phyloP scores from a whole-genome alignment of 441 rosid species.

The Arabidopsis hybrid region DNA sequence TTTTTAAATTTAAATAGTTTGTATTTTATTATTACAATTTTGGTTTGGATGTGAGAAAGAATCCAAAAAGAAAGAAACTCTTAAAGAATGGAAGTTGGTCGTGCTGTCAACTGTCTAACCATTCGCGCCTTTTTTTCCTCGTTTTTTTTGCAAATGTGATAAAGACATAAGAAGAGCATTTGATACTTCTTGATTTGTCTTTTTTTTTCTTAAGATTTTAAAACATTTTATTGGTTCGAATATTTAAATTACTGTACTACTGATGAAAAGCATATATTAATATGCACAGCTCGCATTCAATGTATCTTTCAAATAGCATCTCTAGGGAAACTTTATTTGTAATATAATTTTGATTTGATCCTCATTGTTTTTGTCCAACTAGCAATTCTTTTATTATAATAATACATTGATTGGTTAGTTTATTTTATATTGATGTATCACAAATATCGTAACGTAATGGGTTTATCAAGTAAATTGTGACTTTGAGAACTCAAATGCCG shows the following conservation, averaged over 20 bases:
- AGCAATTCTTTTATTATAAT: constrained; percentile 16
- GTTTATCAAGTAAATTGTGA: too few relatives aligned
- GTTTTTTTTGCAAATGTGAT: constrained; percentile 28
- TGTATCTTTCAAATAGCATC: constrained; percentile 38
- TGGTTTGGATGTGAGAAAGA: constrained; percentile 37
- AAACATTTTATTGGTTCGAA: neutral
- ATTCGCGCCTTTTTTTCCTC: constrained; percentile 30
- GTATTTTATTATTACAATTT: constrained; percentile 18
- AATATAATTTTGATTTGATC: neutral
- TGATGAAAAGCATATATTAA: constrained; percentile 25
- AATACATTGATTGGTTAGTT: constrained; percentile 20
- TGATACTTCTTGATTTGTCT: constrained; percentile 26
- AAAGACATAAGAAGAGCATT: constrained; percentile 38
- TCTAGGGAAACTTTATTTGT: neutral
- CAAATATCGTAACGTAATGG: constrained; percentile 5
- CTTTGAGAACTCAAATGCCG: too few relatives aligned
- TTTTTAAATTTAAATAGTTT: neutral
- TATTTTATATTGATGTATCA: constrained; percentile 2
- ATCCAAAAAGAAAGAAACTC: constrained; percentile 38
- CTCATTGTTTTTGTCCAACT: constrained; percentile 30
- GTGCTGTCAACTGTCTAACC: constrained; percentile 42
- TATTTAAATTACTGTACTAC: constrained; percentile 15
- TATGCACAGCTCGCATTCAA: constrained; percentile 26
- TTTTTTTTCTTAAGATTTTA: neutral
- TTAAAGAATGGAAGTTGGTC: constrained; percentile 32